A percentile compares a stretch with the other conserved stretches of the same genome.
Evolutionary conservation across 257 asterid genomes (phyloP).

Genomic region (Nicotiana noctiflora): DNA sequence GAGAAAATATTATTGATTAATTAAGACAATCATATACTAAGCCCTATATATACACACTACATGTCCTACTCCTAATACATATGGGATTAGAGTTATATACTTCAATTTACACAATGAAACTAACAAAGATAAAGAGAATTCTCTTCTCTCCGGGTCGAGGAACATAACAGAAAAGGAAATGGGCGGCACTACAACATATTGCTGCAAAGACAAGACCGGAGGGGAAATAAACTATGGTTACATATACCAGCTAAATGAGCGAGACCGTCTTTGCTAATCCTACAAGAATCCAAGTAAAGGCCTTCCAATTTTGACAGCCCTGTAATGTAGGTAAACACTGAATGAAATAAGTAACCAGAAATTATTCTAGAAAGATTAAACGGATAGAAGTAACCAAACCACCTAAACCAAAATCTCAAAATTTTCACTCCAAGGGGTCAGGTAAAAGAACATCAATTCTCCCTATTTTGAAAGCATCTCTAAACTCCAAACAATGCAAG

Average conservation of each 20-base stretch:
- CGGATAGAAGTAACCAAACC: background rate
- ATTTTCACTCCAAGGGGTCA: background rate
- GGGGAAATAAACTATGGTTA: background rate
- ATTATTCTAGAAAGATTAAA: background rate
- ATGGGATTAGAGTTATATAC: too few species aligned
- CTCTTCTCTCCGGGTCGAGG: background rate
- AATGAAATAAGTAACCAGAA: background rate
- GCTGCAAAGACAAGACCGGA: background rate
- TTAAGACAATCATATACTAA: too few species aligned
- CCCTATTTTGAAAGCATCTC: background rate
- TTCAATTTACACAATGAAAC: too few species aligned
- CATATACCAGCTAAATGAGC: conserved; percentile 13
- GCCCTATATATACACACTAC: too few species aligned
- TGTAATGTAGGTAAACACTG: background rate
- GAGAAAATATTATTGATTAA: too few species aligned
- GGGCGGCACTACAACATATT: background rate
- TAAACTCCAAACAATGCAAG: background rate
- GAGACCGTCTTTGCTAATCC: conserved; percentile 11
- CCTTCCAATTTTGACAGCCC: conserved; percentile 11
- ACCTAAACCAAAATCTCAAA: background rate
- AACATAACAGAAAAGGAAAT: background rate
- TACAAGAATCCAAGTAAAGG: conserved; percentile 15
- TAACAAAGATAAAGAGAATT: background rate
- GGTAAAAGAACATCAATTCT: background rate
- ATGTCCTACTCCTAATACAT: too few species aligned